Evolutionary conservation across 1,284 basidiomycete species (phyloP).

Genomic region (Violaceomyces palustris): DNA sequence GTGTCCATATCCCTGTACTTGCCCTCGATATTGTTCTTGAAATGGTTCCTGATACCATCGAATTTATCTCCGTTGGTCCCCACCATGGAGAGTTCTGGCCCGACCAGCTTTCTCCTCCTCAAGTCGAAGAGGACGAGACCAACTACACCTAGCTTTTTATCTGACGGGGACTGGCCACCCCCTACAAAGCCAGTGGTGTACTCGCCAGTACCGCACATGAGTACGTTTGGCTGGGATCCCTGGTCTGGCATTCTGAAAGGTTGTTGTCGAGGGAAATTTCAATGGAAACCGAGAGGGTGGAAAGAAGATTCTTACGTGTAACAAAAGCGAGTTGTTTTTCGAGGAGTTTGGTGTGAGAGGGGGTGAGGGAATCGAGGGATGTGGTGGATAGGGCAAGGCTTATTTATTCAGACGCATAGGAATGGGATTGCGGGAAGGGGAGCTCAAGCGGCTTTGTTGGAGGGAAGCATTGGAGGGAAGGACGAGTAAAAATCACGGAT

Average conservation of each 20-base stretch:
- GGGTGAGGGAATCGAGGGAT: too few relatives aligned
- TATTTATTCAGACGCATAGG: too few relatives aligned
- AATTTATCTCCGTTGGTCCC: conserved; percentile 79
- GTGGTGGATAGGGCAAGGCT: too few relatives aligned
- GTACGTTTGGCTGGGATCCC: conserved; percentile 11
- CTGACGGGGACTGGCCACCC: conserved; percentile 81
- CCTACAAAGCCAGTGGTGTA: conserved; percentile 88
- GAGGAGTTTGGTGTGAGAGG: too few relatives aligned
- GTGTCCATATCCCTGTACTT: conserved; percentile 81
- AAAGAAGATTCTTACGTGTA: too few relatives aligned
- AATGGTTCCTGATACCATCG: conserved; percentile 73
- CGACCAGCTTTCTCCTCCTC: conserved; percentile 73
- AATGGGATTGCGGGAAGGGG: too few relatives aligned
- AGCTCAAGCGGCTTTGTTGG: too few relatives aligned
- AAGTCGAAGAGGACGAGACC: conserved; percentile 85
- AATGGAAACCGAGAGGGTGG: too few relatives aligned
- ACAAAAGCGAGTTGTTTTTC: too few relatives aligned
- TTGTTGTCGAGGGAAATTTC: background rate
- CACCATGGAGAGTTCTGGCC: conserved; percentile 67
- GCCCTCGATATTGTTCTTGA: conserved; percentile 73
- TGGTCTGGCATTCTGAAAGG: background rate
- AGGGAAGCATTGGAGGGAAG: too few relatives aligned
- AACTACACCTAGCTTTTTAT: conserved; percentile 84
- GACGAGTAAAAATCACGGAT: too few relatives aligned
- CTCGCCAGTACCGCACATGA: conserved; percentile 29